Percentiles rank a stretch among this genome's conserved stretches.
phyloP scores from a whole-genome alignment of 169 alveolate genomes.

The Plasmodium cynomolgi region DNA sequence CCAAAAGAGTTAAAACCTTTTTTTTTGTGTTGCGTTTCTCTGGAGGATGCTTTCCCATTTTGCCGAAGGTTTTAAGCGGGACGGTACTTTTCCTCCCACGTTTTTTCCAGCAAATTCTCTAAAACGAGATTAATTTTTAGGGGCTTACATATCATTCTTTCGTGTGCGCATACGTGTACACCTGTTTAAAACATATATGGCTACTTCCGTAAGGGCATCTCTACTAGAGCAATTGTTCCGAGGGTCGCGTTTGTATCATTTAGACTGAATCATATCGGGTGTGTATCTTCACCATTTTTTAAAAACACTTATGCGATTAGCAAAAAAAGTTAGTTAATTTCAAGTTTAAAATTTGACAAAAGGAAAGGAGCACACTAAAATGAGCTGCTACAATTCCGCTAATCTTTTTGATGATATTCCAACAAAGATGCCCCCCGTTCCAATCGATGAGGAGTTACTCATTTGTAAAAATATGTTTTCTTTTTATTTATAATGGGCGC shows the following conservation, averaged over 20 bases:
- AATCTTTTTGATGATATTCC: neutral
- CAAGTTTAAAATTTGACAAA: neutral
- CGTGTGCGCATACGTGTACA: neutral
- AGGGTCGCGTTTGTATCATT: too few species aligned
- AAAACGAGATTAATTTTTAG: neutral
- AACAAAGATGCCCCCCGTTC: neutral
- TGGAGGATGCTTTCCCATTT: neutral
- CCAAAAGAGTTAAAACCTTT: neutral
- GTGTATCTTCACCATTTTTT: neutral
- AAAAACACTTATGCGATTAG: neutral
- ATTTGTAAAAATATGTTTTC: too few species aligned
- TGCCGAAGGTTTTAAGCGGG: neutral
- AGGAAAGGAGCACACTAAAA: neutral
- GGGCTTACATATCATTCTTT: neutral
- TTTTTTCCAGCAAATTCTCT: neutral
- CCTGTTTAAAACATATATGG: neutral
- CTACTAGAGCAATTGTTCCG: neutral
- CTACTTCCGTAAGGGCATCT: neutral
- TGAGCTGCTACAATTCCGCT: neutral
- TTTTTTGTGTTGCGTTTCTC: neutral
- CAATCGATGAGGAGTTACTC: neutral
- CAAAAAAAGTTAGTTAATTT: neutral
- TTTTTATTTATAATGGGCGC: too few species aligned
- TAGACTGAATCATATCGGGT: neutral
- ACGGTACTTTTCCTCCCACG: neutral